Base-by-base conservation (phyloP, 441 rosid species). In the Rhodomyrtus psidioides region DNA sequence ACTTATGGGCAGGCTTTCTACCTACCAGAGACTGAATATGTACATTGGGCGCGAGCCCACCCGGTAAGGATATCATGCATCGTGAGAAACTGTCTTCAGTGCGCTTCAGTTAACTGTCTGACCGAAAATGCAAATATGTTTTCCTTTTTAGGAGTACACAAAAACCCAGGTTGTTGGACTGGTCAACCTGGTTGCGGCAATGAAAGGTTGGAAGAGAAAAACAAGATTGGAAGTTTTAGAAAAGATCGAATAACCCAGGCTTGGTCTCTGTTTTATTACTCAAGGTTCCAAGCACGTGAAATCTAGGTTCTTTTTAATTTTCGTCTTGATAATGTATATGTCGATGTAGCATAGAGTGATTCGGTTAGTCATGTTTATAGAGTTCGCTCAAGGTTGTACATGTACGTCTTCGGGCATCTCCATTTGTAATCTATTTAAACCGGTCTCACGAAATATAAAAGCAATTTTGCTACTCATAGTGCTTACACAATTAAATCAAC, bases 141-240 rank as follows among this genome's bases (percentile, higher is more conserved):
- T 49, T 55, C 74, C 19, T 6, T 39, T 84, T 85, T 95, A 96
- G 99, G 99, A 95, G 89, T 96, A 92, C 90, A 95, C 91, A 42
- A 95, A 95, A 90, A 92, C 60, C 84, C 99, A 98, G 86, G 91
- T 96, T 26, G 85, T 92, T 39, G 98, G 98, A 85, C 90, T 98
- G 89, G 87, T 98, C 87, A 98, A 95, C 91, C 93, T 96, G 21
- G 99, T 98, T 30, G 98, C 99, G 19, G 46, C 96, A 51, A 94
- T 96, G 99, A 95, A 95, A 92, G 93, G 99, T 54, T 98, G 99
- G 99, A 98, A 94, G 93, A 98, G 99, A 87, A 96, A 95, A 92
- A 92, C 94, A 28, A 92, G 98, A 89, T 84, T 94, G 89, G 99
- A 98, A 90, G 90, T 93, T 79, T 26, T 95, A 54, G 99, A 96